A percentile compares a stretch with the other conserved stretches of the same genome.
These are phyloP conservation scores for Globisporangium acanthophoron DNA, from an alignment of 352 stramenopile species.

Conservation along the genomic window DNA sequence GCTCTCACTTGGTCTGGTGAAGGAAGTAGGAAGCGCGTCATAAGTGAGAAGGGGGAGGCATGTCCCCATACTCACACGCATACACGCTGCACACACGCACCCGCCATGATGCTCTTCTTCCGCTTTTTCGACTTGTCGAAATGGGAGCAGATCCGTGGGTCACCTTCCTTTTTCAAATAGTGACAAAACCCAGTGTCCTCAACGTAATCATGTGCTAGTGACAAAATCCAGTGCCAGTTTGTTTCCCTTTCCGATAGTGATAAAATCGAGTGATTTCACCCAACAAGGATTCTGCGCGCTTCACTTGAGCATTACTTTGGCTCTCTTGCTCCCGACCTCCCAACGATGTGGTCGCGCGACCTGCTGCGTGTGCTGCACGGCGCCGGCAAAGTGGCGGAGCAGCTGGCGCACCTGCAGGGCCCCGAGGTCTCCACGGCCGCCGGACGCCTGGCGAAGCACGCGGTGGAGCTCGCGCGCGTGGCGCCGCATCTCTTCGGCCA, in stretches of 20 bases:
- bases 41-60: too few species aligned
- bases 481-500: conserved; percentile 36
- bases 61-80: neutral
- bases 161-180: neutral
- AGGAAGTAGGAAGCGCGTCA: neutral
- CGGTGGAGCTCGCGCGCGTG: conserved; percentile 38
- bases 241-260: neutral
- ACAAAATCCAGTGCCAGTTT: neutral
- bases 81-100: neutral
- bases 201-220: too few species aligned
- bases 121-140: neutral
- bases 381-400: conserved; percentile 56
- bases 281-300: neutral
- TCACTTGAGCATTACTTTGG: neutral
- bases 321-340: neutral
- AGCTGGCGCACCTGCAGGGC: conserved; percentile 33
- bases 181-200: neutral
- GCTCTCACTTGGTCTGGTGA: conserved; percentile 65
- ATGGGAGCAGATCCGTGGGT: neutral
- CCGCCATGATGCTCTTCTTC: conserved; percentile 5
- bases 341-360: conserved; percentile 64
- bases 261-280: neutral
- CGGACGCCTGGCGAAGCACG: conserved; percentile 33
- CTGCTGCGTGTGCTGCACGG: conserved; percentile 66
- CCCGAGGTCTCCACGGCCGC: conserved; percentile 22